Evolutionary conservation across 768 basidiomycete species (phyloP).

Genomic region (Tylopilus subfusipes): DNA sequence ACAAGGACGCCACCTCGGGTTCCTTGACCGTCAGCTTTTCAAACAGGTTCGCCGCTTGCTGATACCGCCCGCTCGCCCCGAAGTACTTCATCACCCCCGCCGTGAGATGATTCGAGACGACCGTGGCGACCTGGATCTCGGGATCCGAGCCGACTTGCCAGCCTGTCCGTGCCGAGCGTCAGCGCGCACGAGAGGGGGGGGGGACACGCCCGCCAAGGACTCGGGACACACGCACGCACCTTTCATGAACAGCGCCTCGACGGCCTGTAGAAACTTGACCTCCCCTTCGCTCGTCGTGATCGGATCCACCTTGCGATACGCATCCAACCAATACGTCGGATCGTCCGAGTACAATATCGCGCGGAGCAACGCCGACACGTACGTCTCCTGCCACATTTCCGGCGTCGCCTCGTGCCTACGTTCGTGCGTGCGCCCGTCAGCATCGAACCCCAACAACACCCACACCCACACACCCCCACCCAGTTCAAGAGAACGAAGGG

Average conservation of each 20-base stretch:
- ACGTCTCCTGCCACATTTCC: constrained; percentile 97
- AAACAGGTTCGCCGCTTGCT: constrained; percentile 88
- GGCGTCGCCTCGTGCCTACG: constrained; percentile 78
- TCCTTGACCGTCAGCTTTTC: constrained; percentile 85
- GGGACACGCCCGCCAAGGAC: too few species aligned
- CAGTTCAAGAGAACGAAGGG: too few species aligned
- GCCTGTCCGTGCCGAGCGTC: constrained; percentile 43
- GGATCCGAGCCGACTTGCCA: constrained; percentile 99
- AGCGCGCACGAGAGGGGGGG: not conserved
- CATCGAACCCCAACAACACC: not conserved
- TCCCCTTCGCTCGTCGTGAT: constrained; percentile 89
- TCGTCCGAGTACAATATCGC: constrained; percentile 97
- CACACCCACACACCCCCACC: too few species aligned
- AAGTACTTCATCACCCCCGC: constrained; percentile 97
- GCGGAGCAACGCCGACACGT: constrained; percentile 86
- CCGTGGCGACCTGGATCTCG: constrained; percentile 96
- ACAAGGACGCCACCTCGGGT: constrained; percentile 82
- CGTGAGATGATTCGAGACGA: constrained; percentile 94
- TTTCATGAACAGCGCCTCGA: constrained; percentile 85
- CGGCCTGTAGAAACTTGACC: constrained; percentile 83
- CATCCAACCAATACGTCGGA: constrained; percentile 83
- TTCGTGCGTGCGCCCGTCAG: not conserved
- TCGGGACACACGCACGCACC: constrained; percentile 43
- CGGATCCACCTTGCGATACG: constrained; percentile 93
- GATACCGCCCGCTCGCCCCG: constrained; percentile 83